phyloP scores from a whole-genome alignment of 495 filamentous ascomycete genomes.

The Trichoderma orchidacearum region DNA sequence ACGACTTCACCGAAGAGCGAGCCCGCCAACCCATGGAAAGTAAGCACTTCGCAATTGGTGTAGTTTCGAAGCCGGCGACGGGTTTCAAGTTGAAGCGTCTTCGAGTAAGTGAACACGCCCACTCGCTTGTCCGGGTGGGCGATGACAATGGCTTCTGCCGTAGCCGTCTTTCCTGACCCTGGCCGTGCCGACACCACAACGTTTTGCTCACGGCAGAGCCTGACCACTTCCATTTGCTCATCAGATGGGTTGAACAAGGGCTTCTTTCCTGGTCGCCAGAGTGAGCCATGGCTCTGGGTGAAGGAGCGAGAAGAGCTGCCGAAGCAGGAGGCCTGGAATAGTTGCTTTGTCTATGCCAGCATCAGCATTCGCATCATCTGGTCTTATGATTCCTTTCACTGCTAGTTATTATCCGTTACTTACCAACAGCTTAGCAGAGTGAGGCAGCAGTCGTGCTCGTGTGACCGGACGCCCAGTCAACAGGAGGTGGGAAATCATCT shows the following conservation, averaged over 20 bases:
- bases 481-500: too few species aligned
- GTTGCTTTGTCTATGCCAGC: background rate
- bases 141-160: constrained; percentile 3
- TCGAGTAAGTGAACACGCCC: constrained; percentile 5
- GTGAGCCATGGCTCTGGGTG: background rate
- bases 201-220: constrained; percentile 2
- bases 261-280: background rate
- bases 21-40: constrained; percentile 1
- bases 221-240: background rate
- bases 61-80: constrained; percentile 4
- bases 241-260: constrained; percentile 1
- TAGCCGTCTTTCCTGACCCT: constrained; percentile 4
- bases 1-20: background rate
- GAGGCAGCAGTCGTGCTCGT: background rate
- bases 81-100: constrained; percentile 5
- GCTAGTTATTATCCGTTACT: too few species aligned
- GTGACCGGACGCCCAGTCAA: background rate
- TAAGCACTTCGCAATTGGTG: constrained; percentile 2
- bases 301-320: background rate
- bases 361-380: background rate
- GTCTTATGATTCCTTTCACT: background rate
- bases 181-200: constrained; percentile 3
- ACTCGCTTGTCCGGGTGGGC: constrained; percentile 5
- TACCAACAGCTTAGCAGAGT: background rate
- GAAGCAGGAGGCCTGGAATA: background rate